These are phyloP conservation scores for Diospyros lotus DNA, from an alignment of 148 eudicot genomes.

Conservation along the genomic window DNA sequence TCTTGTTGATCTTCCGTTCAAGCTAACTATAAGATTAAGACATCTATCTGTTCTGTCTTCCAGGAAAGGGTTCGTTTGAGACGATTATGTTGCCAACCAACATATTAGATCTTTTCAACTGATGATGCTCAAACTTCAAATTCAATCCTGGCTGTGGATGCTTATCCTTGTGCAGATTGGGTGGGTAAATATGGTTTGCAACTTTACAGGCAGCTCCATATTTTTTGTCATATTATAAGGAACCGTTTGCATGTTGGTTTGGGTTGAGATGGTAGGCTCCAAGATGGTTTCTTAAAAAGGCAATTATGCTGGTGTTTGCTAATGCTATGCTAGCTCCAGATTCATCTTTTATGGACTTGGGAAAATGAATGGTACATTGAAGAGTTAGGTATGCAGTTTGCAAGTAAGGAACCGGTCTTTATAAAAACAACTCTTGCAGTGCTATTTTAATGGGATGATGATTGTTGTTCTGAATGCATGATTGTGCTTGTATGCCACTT, in stretches of 20 bases:
- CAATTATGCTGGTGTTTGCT: too few species aligned
- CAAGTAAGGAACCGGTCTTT: not conserved
- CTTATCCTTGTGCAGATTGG: not conserved
- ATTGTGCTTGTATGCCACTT: too few species aligned
- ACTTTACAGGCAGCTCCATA: not conserved
- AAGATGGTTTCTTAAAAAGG: not conserved
- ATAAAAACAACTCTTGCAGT: too few species aligned
- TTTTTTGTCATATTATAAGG: not conserved
- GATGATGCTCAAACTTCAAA: not conserved
- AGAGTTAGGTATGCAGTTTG: not conserved
- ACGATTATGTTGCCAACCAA: constrained; percentile 65
- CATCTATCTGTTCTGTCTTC: not conserved
- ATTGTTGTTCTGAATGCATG: too few species aligned
- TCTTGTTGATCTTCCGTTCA: not conserved
- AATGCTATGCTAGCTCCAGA: not conserved
- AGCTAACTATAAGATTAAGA: not conserved
- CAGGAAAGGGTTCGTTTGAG: constrained; percentile 75
- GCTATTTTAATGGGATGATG: too few species aligned
- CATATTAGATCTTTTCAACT: constrained; percentile 8
- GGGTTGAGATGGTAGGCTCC: not conserved
- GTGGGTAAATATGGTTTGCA: not conserved
- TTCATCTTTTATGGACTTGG: not conserved
- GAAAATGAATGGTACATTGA: too few species aligned
- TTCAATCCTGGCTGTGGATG: not conserved
- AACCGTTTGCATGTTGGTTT: not conserved